phyloP scores from a whole-genome alignment of 2,329 filamentous ascomycete genomes.

The Cordyceps javanica region DNA sequence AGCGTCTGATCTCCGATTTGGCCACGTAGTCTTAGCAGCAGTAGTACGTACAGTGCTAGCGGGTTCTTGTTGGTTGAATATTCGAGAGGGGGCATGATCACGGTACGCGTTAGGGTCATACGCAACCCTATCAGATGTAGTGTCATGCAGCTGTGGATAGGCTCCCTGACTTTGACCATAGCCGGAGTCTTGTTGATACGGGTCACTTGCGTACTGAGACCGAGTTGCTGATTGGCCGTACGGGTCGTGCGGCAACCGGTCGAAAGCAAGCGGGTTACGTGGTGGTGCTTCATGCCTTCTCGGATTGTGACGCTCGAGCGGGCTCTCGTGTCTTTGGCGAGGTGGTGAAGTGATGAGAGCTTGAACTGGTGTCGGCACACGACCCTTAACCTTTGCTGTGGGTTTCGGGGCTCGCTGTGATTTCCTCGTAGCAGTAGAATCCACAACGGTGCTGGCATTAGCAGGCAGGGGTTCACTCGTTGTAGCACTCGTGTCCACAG shows the following conservation, averaged over 20 bases:
- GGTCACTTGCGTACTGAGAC: neutral
- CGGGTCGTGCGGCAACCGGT: neutral
- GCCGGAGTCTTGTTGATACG: neutral
- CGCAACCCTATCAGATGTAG: neutral
- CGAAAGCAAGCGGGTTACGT: neutral
- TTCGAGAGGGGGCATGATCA: neutral
- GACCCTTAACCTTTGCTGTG: neutral
- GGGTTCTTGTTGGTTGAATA: neutral
- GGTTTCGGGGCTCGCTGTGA: neutral
- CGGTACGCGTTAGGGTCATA: constrained; percentile 1
- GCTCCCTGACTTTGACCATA: neutral
- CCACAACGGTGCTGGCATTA: neutral
- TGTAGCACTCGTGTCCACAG: neutral
- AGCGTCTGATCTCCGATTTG: neutral
- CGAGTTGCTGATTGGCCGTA: neutral
- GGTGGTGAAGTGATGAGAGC: neutral
- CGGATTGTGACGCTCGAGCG: constrained; percentile 10
- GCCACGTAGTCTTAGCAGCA: neutral
- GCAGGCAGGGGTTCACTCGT: constrained; percentile 6
- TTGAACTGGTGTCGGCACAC: constrained; percentile 3
- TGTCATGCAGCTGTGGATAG: constrained; percentile 2
- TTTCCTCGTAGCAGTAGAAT: neutral
- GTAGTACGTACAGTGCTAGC: neutral
- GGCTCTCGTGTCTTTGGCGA: constrained; percentile 10
- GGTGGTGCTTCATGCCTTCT: constrained; percentile 2